Conservation (phyloP, 306 rosid species). For the Cucurbita ficifolia region DNA sequence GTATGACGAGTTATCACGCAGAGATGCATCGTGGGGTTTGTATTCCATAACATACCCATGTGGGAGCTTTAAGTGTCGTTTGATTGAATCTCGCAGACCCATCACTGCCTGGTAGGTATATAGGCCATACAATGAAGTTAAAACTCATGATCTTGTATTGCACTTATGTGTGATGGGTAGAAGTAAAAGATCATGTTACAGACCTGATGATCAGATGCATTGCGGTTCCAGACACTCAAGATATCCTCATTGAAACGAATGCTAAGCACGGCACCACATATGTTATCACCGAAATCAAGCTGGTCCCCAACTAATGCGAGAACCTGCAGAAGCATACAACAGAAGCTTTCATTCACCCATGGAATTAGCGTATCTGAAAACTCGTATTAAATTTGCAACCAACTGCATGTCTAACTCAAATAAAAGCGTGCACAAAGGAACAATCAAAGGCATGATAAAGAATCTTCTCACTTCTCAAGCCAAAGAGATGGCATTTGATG, state of each 20-base stretch:
- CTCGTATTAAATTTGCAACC: not conserved
- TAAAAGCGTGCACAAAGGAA: not conserved
- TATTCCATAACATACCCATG: slow-evolving; percentile 87
- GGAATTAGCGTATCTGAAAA: not conserved
- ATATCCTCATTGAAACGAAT: slow-evolving; percentile 89
- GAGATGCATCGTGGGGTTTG: slow-evolving; percentile 84
- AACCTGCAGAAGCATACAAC: slow-evolving; percentile 30
- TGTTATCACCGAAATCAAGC: slow-evolving; percentile 73
- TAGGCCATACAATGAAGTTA: not conserved
- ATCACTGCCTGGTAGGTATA: slow-evolving; percentile 51
- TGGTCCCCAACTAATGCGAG: slow-evolving; percentile 91
- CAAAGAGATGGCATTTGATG: not conserved
- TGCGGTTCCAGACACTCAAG: slow-evolving; percentile 80
- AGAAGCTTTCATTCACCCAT: not conserved
- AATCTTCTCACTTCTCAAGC: not conserved
- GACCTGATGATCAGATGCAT: slow-evolving; percentile 88
- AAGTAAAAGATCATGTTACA: slow-evolving; percentile 1
- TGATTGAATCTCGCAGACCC: slow-evolving; percentile 77
- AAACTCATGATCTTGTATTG: not conserved
- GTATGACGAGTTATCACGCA: slow-evolving; percentile 85
- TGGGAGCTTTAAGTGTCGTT: slow-evolving; percentile 84
- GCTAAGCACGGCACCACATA: slow-evolving; percentile 88
- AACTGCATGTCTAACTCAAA: not conserved
- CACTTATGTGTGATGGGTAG: not conserved
- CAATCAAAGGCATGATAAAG: not conserved